Conservation (phyloP, 345 rosid genomes). For the Luvunga scandens region DNA sequence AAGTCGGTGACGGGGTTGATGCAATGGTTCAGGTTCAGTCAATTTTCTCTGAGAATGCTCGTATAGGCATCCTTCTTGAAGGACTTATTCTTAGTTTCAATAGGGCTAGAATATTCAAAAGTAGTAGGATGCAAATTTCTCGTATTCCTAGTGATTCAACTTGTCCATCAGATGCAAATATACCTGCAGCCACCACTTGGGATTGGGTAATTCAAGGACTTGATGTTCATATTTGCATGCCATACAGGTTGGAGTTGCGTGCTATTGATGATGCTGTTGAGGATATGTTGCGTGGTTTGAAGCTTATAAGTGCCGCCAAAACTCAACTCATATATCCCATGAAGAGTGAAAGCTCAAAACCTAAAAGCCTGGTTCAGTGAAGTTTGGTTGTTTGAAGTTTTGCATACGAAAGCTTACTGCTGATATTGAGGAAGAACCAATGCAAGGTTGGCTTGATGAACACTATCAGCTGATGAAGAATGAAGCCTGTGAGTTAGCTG, state of each 20-base stretch:
- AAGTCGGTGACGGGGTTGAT: slow-evolving; percentile 91
- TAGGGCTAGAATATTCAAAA: slow-evolving; percentile 71
- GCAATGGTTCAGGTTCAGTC: slow-evolving; percentile 77
- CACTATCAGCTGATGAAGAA: slow-evolving; percentile 78
- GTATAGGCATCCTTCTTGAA: slow-evolving; percentile 94
- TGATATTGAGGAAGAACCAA: slow-evolving; percentile 96
- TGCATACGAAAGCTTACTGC: slow-evolving; percentile 68
- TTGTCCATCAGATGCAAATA: slow-evolving; percentile 48
- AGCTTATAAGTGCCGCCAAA: slow-evolving; percentile 72
- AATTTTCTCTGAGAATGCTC: slow-evolving; percentile 95
- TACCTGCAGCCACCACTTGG: slow-evolving; percentile 38
- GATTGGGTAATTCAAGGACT: slow-evolving; percentile 97
- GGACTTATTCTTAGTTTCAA: slow-evolving; percentile 69
- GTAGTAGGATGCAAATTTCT: slow-evolving; percentile 94
- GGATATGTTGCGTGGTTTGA: slow-evolving; percentile 89
- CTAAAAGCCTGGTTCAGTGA: slow-evolving; percentile 66
- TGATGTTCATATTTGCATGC: slow-evolving; percentile 81
- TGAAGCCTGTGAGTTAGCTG: slow-evolving; percentile 86
- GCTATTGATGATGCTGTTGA: slow-evolving; percentile 95
- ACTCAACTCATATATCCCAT: slow-evolving; percentile 46
- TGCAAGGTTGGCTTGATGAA: slow-evolving; percentile 99
- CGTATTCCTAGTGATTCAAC: slow-evolving; percentile 70
- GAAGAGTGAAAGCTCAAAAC: slow-evolving; percentile 65
- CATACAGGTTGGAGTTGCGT: slow-evolving; percentile 86
- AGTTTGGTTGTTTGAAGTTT: slow-evolving; percentile 74